Evolutionary conservation across 2,329 filamentous ascomycete genomes (phyloP).

Genomic region (Pestalotiopsis sp.): DNA sequence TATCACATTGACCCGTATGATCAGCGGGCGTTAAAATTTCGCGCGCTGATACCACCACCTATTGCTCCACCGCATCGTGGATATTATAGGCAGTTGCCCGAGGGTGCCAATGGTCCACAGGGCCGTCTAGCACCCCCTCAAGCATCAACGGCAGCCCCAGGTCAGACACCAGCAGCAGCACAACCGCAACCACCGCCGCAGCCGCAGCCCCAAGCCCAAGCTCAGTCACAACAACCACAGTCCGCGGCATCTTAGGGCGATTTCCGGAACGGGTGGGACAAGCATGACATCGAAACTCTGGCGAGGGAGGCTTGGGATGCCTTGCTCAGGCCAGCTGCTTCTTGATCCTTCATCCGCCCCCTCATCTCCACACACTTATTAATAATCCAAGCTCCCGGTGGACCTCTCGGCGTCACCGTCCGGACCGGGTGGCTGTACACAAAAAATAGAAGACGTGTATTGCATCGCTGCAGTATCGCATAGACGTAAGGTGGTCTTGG

Average conservation of each 20-base stretch:
- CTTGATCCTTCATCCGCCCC: not conserved
- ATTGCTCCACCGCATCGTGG: conserved; percentile 13
- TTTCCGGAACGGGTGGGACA: conserved; percentile 5
- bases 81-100: conserved; percentile 39
- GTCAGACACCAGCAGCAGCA: conserved; percentile 11
- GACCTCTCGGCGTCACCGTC: not conserved
- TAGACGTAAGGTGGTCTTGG: not conserved
- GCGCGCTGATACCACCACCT: conserved; percentile 58
- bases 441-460: conserved; percentile 3
- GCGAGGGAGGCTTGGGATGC: not conserved
- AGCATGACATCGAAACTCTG: conserved; percentile 4
- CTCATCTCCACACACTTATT: not conserved
- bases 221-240: conserved; percentile 13
- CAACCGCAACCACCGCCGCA: conserved; percentile 16
- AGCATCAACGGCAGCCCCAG: conserved; percentile 14
- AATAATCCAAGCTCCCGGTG: not conserved
- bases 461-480: conserved; percentile 7
- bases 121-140: conserved; percentile 26
- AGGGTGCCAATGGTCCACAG: conserved; percentile 28
- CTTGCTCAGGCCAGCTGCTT: not conserved
- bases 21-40: conserved; percentile 59
- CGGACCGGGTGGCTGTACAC: conserved; percentile 19
- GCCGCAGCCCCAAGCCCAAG: conserved; percentile 9
- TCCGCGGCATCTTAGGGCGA: conserved; percentile 6
- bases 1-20: conserved; percentile 77